Conservation (phyloP, 2,329 filamentous ascomycete species). For the Alternaria gaisen region DNA sequence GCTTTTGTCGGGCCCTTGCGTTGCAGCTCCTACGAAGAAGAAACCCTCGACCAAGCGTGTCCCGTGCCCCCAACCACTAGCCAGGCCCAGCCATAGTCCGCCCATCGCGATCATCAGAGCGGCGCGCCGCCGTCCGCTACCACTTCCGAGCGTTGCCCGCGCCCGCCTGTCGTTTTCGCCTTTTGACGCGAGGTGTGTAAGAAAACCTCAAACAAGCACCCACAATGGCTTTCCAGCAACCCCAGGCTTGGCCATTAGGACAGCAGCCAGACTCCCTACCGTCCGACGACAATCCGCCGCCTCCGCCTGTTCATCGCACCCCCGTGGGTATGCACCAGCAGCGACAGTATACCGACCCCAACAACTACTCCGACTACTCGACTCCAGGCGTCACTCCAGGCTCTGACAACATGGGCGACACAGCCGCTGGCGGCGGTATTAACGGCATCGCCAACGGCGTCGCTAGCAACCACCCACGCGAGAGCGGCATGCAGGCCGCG, state of each 20-base stretch:
- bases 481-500: conserved; percentile 71
- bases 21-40: conserved; percentile 3
- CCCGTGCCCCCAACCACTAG: conserved; percentile 7
- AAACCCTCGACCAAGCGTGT: conserved; percentile 9
- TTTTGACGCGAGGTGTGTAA: conserved; percentile 15
- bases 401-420: conserved; percentile 72
- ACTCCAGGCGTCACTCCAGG: conserved; percentile 61
- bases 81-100: conserved; percentile 13
- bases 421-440: conserved; percentile 70
- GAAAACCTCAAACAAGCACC: conserved; percentile 8
- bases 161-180: conserved; percentile 10
- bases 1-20: background rate
- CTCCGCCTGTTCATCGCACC: conserved; percentile 44
- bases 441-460: conserved; percentile 70
- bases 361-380: conserved; percentile 48
- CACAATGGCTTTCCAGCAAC: conserved; percentile 34
- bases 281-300: conserved; percentile 42
- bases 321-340: conserved; percentile 42
- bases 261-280: conserved; percentile 31
- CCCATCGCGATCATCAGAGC: conserved; percentile 20
- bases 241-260: conserved; percentile 33
- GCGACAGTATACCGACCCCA: conserved; percentile 36
- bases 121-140: conserved; percentile 20
- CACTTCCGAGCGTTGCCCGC: conserved; percentile 13
- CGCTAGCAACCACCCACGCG: conserved; percentile 66